A percentile compares a stretch with the other conserved stretches of the same genome.
phyloP scores from a whole-genome alignment of 805 yeast species.

The Candida vartiovaarae region DNA sequence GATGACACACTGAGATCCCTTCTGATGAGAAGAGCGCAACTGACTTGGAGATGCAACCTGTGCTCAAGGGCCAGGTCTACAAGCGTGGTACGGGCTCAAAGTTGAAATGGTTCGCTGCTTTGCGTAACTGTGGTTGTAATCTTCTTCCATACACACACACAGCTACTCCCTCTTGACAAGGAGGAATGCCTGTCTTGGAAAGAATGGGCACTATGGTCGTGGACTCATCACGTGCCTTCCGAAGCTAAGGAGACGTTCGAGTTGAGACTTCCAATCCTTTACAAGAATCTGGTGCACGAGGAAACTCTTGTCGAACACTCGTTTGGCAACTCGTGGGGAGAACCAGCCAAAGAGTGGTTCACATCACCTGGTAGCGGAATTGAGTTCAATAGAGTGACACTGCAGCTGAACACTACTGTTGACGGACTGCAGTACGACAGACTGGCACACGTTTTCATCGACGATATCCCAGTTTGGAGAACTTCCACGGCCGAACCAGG shows the following conservation, averaged over 20 bases:
- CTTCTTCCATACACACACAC: no score
- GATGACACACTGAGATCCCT: no score
- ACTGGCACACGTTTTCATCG: slow-evolving; percentile 53
- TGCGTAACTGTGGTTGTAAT: no score
- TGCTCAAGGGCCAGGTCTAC: no score
- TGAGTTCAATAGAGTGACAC: slow-evolving; percentile 44
- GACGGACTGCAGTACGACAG: slow-evolving; percentile 61
- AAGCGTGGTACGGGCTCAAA: no score
- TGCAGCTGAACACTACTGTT: slow-evolving; percentile 45
- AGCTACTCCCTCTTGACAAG: no score
- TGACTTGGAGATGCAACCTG: no score
- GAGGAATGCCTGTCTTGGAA: no score
- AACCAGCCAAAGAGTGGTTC: slow-evolving; percentile 38
- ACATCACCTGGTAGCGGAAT: slow-evolving; percentile 36
- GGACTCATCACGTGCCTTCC: no score
- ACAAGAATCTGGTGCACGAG: slow-evolving; percentile 28
- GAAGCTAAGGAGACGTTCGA: slow-evolving; percentile 17
- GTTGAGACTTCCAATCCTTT: slow-evolving; percentile 17
- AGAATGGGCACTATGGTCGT: no score
- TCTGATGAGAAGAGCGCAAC: no score
- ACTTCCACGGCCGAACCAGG: slow-evolving; percentile 81
- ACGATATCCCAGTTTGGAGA: slow-evolving; percentile 71
- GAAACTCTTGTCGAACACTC: slow-evolving; percentile 36
- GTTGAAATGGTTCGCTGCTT: no score
- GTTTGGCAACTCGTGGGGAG: slow-evolving; percentile 58